Conservation (phyloP, 2,329 filamentous ascomycete genomes). For the Colletotrichum ledebouriae region DNA sequence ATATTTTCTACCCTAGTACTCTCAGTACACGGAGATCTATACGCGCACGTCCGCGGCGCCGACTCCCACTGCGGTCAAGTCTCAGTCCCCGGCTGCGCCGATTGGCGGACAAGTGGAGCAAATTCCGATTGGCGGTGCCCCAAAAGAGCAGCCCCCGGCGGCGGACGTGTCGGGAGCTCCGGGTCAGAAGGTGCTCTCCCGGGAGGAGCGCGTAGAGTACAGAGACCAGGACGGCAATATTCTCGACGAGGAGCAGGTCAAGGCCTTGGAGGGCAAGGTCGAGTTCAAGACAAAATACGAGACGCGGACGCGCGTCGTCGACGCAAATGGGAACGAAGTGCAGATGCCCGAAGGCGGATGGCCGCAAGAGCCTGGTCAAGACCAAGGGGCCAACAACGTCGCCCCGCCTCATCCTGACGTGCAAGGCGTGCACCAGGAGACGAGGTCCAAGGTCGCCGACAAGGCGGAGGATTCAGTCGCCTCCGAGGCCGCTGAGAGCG, state of each 20-base stretch:
- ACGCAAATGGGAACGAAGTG: slow-evolving; percentile 85
- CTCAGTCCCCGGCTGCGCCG: slow-evolving; percentile 33
- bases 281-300: slow-evolving; percentile 97
- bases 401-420: slow-evolving; percentile 73
- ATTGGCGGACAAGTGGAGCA: slow-evolving; percentile 44
- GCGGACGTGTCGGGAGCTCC: slow-evolving; percentile 63
- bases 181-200: slow-evolving; percentile 63
- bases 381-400: slow-evolving; percentile 56
- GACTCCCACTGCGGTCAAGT: slow-evolving; percentile 32
- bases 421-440: slow-evolving; percentile 72
- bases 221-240: slow-evolving; percentile 94
- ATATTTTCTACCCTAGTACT: slow-evolving; percentile 35
- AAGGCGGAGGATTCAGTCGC: slow-evolving; percentile 55
- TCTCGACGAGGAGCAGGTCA: slow-evolving; percentile 85
- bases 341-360: slow-evolving; percentile 57
- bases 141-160: slow-evolving; percentile 48
- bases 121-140: slow-evolving; percentile 46
- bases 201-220: slow-evolving; percentile 91
- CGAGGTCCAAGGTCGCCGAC: slow-evolving; percentile 61
- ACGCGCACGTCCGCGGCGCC: slow-evolving; percentile 29
- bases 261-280: slow-evolving; percentile 88
- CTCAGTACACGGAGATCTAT: slow-evolving; percentile 34
- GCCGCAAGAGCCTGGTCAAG: slow-evolving; percentile 47
- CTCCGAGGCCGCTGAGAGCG: slow-evolving; percentile 60
- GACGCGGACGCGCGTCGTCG: slow-evolving; percentile 88